Base-by-base conservation (phyloP, 257 asterid genomes). In the Petunia secreta region DNA sequence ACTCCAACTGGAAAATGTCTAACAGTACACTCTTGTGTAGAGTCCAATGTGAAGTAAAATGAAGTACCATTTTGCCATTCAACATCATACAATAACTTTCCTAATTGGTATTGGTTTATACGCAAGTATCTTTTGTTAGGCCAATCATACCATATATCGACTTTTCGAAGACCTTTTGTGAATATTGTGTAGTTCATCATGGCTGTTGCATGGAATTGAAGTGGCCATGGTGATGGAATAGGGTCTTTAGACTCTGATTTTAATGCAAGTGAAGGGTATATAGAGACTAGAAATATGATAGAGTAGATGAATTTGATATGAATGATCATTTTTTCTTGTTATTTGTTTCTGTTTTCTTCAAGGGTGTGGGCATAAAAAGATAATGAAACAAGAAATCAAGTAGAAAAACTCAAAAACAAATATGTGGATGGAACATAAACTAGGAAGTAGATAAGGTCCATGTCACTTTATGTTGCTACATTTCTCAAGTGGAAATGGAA, bases 91-190 rank as follows among this genome's bases (percentile, higher is more conserved):
- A 85, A 8, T 13, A 81, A 80, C 65, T 81, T 71, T 13, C 88
- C 93, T 48, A 92, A 90, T 89, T 92, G 97, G 88, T 87, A 75
- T 71, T 89, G 95, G 34, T 92, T 52, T 80, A 92, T 91, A 90
- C 92, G 93, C 87, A 90, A 88, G 88, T 94, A 92, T 66, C 97
- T 92, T 71, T 97, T 93, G 82, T 94, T 94, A 57, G 97, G 85
- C 94, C 97, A 94, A 71, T 94, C 98, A 87, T 94, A 92, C 95
- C 98, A 92, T 46, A 94, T 90, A 84, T 94, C 94, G 67, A 92
- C 90, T 5, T 87, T 69, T 82, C 92, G 83, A 8, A 91, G 90
- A 2, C 91, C 84, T 16, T 88, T 89, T 16, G 88, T 91, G 91
- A 78, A 88, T 80, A 87, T 89, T 16, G 88, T 91, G 91, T 80